Evolutionary conservation across 140 eudicot species (phyloP).

Genomic region (Bidens hawaiensis): DNA sequence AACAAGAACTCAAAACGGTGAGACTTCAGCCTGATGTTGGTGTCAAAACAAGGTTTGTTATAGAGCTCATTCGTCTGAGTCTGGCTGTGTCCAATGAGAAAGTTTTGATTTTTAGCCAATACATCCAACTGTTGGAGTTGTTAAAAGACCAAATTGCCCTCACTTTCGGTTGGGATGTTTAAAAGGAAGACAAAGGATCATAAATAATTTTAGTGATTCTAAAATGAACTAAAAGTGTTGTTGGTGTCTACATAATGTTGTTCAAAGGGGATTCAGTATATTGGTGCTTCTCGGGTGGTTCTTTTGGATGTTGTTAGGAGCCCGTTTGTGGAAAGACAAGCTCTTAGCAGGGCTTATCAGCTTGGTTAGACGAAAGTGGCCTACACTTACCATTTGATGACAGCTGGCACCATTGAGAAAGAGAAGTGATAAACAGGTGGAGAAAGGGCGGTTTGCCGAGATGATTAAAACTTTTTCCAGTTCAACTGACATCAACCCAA

Average conservation of each 20-base stretch:
- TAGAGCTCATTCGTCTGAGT: constrained; percentile 52
- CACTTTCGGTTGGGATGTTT: constrained; percentile 40
- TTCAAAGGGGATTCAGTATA: constrained; percentile 61
- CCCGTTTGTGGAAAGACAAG: constrained; percentile 62
- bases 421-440: constrained; percentile 49
- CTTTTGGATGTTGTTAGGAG: constrained; percentile 73
- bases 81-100: constrained; percentile 36
- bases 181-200: constrained; percentile 23
- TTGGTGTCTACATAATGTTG: constrained; percentile 67
- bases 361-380: constrained; percentile 59
- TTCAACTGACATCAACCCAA: no score
- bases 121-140: constrained; percentile 31
- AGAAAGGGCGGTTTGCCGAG: constrained; percentile 49
- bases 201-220: constrained; percentile 38
- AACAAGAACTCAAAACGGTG: constrained; percentile 19
- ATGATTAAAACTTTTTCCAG: no score
- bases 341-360: constrained; percentile 60
- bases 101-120: constrained; percentile 67
- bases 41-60: constrained; percentile 50
- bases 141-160: constrained; percentile 35
- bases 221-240: constrained; percentile 35
- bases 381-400: constrained; percentile 49
- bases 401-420: constrained; percentile 49
- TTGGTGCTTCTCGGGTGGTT: constrained; percentile 67
- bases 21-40: constrained; percentile 36